Conservation (phyloP, 306 rosid species). For the Quercus ilex region DNA sequence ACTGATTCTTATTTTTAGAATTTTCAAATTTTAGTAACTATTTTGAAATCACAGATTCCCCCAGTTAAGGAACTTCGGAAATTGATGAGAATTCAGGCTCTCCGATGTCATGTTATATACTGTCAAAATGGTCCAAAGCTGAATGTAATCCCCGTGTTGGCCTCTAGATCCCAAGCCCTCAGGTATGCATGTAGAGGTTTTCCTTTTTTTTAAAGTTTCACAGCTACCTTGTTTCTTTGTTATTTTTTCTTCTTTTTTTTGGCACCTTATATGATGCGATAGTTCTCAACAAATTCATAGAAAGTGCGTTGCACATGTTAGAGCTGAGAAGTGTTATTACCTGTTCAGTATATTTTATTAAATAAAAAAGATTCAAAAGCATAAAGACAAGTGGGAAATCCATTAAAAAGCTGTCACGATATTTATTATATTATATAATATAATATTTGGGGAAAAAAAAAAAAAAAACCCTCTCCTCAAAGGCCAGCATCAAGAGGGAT, state of each 20-base stretch:
- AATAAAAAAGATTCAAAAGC: not conserved
- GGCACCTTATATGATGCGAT: not conserved
- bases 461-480: not conserved
- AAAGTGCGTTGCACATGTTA: not conserved
- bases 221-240: not conserved
- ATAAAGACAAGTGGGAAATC: not conserved
- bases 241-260: not conserved
- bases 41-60: constrained; percentile 36
- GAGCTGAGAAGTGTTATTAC: not conserved
- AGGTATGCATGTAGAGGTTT: constrained; percentile 21
- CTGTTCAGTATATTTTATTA: not conserved
- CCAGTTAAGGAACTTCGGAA: constrained; percentile 45
- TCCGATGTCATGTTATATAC: constrained; percentile 41
- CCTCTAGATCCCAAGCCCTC: constrained; percentile 58
- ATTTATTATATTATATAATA: not conserved
- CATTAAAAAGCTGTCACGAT: not conserved
- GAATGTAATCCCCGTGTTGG: constrained; percentile 49
- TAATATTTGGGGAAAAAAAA: too few species aligned
- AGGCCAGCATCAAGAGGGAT: not conserved
- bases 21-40: not conserved
- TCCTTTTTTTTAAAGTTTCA: not conserved
- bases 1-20: not conserved
- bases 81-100: constrained; percentile 52
- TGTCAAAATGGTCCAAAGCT: constrained; percentile 41
- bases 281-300: not conserved